Base-by-base conservation (phyloP, 2,329 filamentous ascomycete genomes). In the Xylariaceae sp. region DNA sequence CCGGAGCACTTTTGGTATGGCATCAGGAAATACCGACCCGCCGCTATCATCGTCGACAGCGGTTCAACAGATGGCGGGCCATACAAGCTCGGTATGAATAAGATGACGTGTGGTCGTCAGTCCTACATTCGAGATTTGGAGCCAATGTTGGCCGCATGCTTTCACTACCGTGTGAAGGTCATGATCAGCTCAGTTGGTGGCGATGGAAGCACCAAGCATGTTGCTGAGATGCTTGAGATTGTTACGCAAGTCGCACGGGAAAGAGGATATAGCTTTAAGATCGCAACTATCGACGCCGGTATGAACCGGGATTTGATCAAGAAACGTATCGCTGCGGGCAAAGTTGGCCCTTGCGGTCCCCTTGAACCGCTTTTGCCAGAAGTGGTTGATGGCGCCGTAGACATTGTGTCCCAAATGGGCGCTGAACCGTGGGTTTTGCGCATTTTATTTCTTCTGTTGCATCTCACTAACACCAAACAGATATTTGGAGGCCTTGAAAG, bases 121-220 rank as follows among this genome's bases (percentile, higher is more conserved):
- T 38, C 49, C 15, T 47, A 52, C 49, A 30, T 47, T 44, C 33
- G 61, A 58, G 14, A 65, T 64, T 32, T 64, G 62, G 44, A 36
- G 2, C 36, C 62, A 38, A 41, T 61, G 63, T 14, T 60, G 59
- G 19, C 52, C 42, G 59, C 62, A 44, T 36, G 58, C 40, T 51
- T 54, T 19, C 55, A 60, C 15, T 43, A 58, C 40, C 59, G 57
- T 42, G 51, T 60, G 48, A 61, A 61, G 43, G 49, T 62, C 14
- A 35, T 51, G 32, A 68, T 73, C 4, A 59, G 65, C 2, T 74
- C 71, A 2, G 71, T 62, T 1, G 72, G 72, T 2, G 72, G 72
- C 1, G 71, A 72, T 58, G 70, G 70, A 3, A 66, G 61, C 27
- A 65, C 71, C 45, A 60, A 52, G 2, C 72, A 74, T 54, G 71